A percentile compares a stretch with the other conserved stretches of the same genome.
Evolutionary conservation across 2,329 filamentous ascomycete species (phyloP).

Genomic region (Pyrenochaeta sp.): DNA sequence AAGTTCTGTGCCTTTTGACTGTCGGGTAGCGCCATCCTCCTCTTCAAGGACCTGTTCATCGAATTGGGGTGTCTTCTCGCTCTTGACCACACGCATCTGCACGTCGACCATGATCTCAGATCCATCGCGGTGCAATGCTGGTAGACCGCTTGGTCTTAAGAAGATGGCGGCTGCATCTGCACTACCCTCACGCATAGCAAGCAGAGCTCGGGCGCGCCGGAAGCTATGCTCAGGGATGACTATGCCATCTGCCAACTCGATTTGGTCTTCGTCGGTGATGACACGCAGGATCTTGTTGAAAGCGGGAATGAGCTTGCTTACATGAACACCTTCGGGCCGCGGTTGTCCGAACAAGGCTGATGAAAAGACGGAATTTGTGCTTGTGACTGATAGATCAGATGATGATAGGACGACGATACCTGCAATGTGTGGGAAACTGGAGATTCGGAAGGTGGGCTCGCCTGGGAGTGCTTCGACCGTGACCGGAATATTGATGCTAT

Average conservation of each 20-base stretch:
- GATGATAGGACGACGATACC: constrained; percentile 94
- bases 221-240: constrained; percentile 97
- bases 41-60: constrained; percentile 72
- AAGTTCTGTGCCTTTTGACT: constrained; percentile 68
- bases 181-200: constrained; percentile 83
- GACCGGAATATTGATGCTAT: constrained; percentile 82
- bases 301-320: constrained; percentile 81
- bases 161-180: constrained; percentile 79
- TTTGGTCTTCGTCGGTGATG: constrained; percentile 84
- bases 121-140: constrained; percentile 87
- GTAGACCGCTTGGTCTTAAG: constrained; percentile 81
- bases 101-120: constrained; percentile 92
- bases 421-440: constrained; percentile 95
- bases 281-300: constrained; percentile 86
- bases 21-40: constrained; percentile 53
- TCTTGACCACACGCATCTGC: constrained; percentile 95
- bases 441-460: constrained; percentile 78
- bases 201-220: constrained; percentile 82
- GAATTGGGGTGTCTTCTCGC: constrained; percentile 63
- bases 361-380: constrained; percentile 94
- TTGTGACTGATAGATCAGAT: constrained; percentile 78
- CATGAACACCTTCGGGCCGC: constrained; percentile 78
- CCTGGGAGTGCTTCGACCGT: constrained; percentile 77
- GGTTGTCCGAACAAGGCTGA: constrained; percentile 90
- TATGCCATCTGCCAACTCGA: constrained; percentile 88